Evolutionary conservation across 2,329 filamentous ascomycete species (phyloP), one percentile per base, ranked within the genome.

Genomic region (Sporothrix luriei): DNA sequence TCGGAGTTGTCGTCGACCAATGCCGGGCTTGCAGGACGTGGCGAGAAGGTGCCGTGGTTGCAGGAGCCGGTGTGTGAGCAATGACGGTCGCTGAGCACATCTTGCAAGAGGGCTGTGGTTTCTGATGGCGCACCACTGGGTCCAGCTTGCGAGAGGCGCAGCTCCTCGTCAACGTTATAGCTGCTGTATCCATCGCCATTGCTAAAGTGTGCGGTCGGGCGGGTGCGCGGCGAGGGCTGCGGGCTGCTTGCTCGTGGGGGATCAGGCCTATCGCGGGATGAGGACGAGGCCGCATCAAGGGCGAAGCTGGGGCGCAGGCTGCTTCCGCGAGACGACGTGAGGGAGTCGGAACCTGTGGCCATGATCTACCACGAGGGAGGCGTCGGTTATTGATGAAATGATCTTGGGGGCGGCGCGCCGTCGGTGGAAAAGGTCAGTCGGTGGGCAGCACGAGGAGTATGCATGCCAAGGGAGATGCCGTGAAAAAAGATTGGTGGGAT

Each of bases 21-120:
- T 10, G 78, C 73, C 4, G 84, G 83, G 65, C 84, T 87, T 59
- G 80, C 80, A 0, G 90, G 85, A 49, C 88, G 82, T 1, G 91
- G 90, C 55, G 91, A 93, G 76, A 94, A 92, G 19, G 91, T 91
- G 74, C 91, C 92, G 80, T 95, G 90, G 75, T 85, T 84, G 81
- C 89, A 92, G 68, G 78, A 77, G 24, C 83, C 84, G 11, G 82
- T 78, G 73, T 85, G 83, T 5, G 78, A 79, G 43, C 74, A 78
- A 49, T 81, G 78, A 69, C 74, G 74, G 68, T 78, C 75, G 70
- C 80, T 73, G 52, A 78, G 74, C 66, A 78, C 70, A 33, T 75
- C 72, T 9, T 77, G 75, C 14, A 87, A 79, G 33, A 89, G 78
- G 2, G 84, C 81, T 1, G 86, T 87, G 2, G 81, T 82, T 74